Percentiles rank a stretch among this genome's conserved stretches.
These are phyloP conservation scores for Bipolaris sorokiniana DNA, from an alignment of 2,329 filamentous ascomycete species.

Conservation along the genomic window DNA sequence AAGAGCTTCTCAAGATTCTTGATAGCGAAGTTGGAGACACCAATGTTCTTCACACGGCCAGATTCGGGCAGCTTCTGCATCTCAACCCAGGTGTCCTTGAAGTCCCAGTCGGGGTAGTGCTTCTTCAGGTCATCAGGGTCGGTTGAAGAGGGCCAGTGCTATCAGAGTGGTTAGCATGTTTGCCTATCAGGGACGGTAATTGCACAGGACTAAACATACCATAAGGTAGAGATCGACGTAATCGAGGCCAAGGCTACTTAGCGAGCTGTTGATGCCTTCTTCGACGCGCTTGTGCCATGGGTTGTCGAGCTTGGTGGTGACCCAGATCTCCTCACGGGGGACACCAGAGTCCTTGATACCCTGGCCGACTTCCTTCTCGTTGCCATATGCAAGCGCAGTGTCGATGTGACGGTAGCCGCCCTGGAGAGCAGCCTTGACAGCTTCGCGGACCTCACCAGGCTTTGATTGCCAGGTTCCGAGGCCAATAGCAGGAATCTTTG, in stretches of 20 bases:
- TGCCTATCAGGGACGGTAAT: not conserved
- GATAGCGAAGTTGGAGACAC: slow-evolving; percentile 86
- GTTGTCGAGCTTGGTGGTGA: slow-evolving; percentile 86
- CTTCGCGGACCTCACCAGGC: slow-evolving; percentile 70
- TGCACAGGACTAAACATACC: slow-evolving; percentile 28
- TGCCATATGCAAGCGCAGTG: slow-evolving; percentile 78
- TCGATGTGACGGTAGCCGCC: slow-evolving; percentile 78
- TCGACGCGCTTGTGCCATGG: slow-evolving; percentile 70
- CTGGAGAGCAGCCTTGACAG: slow-evolving; percentile 72
- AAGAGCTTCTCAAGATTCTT: slow-evolving; percentile 77
- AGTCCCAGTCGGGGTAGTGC: slow-evolving; percentile 79
- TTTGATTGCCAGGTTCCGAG: slow-evolving; percentile 81
- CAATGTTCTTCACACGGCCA: slow-evolving; percentile 79
- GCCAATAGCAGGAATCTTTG: slow-evolving; percentile 77
- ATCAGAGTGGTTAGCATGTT: slow-evolving; percentile 5
- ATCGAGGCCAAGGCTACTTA: slow-evolving; percentile 67
- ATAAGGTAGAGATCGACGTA: slow-evolving; percentile 75
- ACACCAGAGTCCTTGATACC: slow-evolving; percentile 72
- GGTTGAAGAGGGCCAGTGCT: slow-evolving; percentile 68
- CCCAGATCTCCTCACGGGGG: slow-evolving; percentile 70
- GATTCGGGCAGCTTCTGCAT: slow-evolving; percentile 72
- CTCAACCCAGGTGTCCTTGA: slow-evolving; percentile 77
- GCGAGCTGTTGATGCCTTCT: slow-evolving; percentile 64
- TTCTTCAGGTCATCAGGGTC: slow-evolving; percentile 68
- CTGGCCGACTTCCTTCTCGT: slow-evolving; percentile 74